Conservation (phyloP, 2,329 filamentous ascomycete genomes). For the Talaromyces piceae region DNA sequence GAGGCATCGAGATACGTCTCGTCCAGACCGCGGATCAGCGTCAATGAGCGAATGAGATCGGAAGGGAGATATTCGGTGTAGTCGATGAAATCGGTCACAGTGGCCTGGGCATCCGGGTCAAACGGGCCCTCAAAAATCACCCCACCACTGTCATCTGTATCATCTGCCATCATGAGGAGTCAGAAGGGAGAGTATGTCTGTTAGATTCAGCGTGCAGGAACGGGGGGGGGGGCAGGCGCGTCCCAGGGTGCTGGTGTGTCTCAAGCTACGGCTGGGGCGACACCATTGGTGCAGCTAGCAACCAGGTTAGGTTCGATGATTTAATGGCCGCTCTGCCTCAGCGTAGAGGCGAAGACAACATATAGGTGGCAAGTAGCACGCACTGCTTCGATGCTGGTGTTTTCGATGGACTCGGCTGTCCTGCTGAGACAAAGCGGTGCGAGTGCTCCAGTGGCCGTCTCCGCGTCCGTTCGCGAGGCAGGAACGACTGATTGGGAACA, state of each 20-base stretch:
- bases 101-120: constrained; percentile 59
- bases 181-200: background rate
- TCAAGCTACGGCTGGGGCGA: background rate
- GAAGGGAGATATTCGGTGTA: constrained; percentile 64
- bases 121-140: constrained; percentile 43
- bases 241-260: background rate
- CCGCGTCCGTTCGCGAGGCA: constrained; percentile 1
- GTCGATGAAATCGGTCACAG: constrained; percentile 60
- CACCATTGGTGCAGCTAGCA: background rate
- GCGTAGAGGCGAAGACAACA: background rate
- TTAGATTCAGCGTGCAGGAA: background rate
- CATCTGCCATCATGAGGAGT: constrained; percentile 30
- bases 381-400: background rate
- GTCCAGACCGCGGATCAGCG: constrained; percentile 48
- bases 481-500: constrained; percentile 18
- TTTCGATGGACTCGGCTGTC: no score
- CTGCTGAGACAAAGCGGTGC: background rate
- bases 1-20: constrained; percentile 37
- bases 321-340: no score
- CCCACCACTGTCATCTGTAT: constrained; percentile 35
- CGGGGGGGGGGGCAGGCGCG: background rate
- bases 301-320: no score
- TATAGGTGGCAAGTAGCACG: background rate
- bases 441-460: background rate
- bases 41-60: constrained; percentile 56